Percentiles rank a stretch among this genome's conserved stretches.
phyloP scores from a whole-genome alignment of 345 rosid genomes.

The Gossypium ekmanianum region DNA sequence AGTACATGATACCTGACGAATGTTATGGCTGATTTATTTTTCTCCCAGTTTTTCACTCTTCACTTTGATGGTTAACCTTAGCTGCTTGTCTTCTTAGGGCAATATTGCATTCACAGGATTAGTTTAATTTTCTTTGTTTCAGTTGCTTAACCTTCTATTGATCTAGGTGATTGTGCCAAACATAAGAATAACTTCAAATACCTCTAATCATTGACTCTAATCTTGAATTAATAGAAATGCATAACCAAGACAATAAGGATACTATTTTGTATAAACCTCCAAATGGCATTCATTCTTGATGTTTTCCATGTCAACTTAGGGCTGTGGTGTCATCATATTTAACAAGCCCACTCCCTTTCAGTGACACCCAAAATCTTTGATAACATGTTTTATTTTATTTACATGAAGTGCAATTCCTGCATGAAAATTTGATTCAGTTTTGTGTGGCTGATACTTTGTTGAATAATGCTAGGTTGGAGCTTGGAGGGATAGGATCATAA shows the following conservation, averaged over 20 bases:
- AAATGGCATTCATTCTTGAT: not conserved
- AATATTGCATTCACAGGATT: not conserved
- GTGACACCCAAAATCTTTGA: not conserved
- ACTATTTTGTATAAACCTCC: too few relatives aligned
- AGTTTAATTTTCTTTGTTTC: not conserved
- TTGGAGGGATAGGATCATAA: constrained; percentile 93
- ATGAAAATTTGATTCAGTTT: not conserved
- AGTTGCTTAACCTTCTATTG: constrained; percentile 5
- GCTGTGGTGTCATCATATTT: not conserved
- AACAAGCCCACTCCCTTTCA: not conserved
- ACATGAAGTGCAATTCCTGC: not conserved
- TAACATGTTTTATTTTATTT: not conserved
- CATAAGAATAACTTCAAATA: not conserved
- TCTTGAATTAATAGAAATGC: not conserved
- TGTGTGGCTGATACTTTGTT: constrained; percentile 15
- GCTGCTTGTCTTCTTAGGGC: not conserved
- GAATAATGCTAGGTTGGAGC: constrained; percentile 70
- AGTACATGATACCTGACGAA: not conserved
- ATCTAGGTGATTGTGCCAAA: not conserved
- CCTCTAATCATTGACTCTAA: not conserved
- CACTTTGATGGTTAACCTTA: not conserved
- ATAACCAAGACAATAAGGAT: not conserved
- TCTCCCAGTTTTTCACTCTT: not conserved
- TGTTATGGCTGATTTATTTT: not conserved
- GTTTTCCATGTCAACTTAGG: not conserved